These are phyloP conservation scores for Trapa bicornis DNA, from an alignment of 345 rosid genomes.

Conservation along the genomic window DNA sequence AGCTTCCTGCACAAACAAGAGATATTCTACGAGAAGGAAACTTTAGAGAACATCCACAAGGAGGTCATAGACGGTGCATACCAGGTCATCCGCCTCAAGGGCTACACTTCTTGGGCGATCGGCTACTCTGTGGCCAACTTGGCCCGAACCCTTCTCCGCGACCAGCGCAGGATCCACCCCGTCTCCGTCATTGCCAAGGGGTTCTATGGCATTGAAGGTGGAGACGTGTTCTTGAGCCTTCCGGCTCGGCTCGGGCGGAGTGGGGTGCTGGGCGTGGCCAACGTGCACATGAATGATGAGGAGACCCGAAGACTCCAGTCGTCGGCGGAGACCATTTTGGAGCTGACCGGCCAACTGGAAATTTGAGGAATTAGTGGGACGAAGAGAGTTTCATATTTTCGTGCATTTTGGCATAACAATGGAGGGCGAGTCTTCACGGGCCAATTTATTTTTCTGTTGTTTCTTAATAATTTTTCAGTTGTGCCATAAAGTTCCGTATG, in stretches of 20 bases:
- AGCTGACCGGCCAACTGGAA: constrained; percentile 57
- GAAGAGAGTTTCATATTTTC: too few relatives aligned
- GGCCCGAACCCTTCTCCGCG: constrained; percentile 62
- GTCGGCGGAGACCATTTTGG: constrained; percentile 60
- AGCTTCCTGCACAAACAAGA: constrained; percentile 65
- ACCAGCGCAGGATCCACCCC: constrained; percentile 89
- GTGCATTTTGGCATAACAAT: too few relatives aligned
- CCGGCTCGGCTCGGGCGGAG: constrained; percentile 70
- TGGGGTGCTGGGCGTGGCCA: constrained; percentile 71
- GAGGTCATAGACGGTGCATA: constrained; percentile 57
- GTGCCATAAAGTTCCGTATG: too few relatives aligned
- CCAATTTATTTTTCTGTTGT: too few relatives aligned
- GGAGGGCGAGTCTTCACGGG: too few relatives aligned
- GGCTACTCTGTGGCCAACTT: constrained; percentile 82
- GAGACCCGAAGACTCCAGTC: constrained; percentile 43
- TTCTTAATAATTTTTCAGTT: too few relatives aligned
- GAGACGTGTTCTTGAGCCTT: constrained; percentile 80
- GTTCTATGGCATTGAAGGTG: constrained; percentile 54
- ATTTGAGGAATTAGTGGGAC: constrained; percentile 15
- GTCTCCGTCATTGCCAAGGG: constrained; percentile 83
- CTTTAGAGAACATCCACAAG: constrained; percentile 65
- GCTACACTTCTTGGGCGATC: constrained; percentile 97
- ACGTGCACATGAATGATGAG: constrained; percentile 60
- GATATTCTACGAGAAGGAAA: constrained; percentile 66
- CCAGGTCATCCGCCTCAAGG: constrained; percentile 74